Conservation (phyloP, 106 monocot species). For the Acorus calamus region DNA sequence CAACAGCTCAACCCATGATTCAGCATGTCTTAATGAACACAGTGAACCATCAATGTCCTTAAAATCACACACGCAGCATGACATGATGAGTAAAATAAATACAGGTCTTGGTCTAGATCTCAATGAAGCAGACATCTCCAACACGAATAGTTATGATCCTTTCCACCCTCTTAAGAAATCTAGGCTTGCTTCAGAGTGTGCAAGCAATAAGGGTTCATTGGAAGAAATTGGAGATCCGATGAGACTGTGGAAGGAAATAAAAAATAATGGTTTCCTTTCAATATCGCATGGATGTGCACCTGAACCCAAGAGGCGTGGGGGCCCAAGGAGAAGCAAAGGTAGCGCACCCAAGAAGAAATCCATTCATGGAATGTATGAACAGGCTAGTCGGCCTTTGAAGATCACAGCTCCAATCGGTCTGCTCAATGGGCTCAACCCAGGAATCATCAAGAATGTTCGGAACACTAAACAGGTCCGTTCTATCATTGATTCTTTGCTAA, state of each 20-base stretch:
- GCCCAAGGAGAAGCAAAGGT: constrained; percentile 45
- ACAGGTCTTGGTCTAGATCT: constrained; percentile 15
- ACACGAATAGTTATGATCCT: constrained; percentile 30
- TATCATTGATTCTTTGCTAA: constrained; percentile 72
- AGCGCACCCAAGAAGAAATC: constrained; percentile 43
- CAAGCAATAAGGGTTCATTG: constrained; percentile 55
- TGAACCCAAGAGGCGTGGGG: constrained; percentile 30
- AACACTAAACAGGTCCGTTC: constrained; percentile 83
- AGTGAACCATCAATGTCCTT: not conserved
- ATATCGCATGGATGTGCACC: constrained; percentile 42
- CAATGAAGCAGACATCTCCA: constrained; percentile 18
- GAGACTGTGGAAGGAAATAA: constrained; percentile 82
- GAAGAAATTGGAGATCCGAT: constrained; percentile 47
- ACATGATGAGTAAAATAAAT: not conserved
- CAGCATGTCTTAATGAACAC: constrained; percentile 1
- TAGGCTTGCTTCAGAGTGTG: constrained; percentile 62
- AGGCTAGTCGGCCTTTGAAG: constrained; percentile 29
- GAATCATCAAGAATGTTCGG: constrained; percentile 92
- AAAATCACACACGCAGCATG: not conserved
- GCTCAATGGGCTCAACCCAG: constrained; percentile 74
- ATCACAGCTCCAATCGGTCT: constrained; percentile 56
- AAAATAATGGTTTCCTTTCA: constrained; percentile 81
- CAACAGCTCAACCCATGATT: too few species aligned
- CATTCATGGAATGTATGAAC: constrained; percentile 25
- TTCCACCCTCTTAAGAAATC: constrained; percentile 61